A percentile compares a stretch with the other conserved stretches of the same genome.
Evolutionary conservation across 768 basidiomycete genomes (phyloP).

Genomic region (Chiua virens): DNA sequence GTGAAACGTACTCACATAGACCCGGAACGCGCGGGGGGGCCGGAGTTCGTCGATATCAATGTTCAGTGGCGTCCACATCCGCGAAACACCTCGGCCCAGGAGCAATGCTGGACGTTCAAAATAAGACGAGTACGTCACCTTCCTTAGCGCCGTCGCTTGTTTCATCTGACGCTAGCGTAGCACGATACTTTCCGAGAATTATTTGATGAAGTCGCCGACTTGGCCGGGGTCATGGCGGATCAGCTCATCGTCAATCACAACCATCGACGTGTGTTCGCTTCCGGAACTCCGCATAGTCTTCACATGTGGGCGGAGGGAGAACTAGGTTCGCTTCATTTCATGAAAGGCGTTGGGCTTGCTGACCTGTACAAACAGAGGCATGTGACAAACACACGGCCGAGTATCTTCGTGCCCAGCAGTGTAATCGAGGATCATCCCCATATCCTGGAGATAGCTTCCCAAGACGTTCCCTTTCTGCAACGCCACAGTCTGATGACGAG

Average conservation of each 20-base stretch:
- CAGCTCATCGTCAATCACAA: conserved; percentile 62
- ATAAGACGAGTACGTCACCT: conserved; percentile 54
- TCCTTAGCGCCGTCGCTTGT: background rate
- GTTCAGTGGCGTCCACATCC: conserved; percentile 74
- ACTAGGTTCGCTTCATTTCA: conserved; percentile 46
- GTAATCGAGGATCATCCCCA: conserved; percentile 26
- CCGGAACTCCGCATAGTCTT: conserved; percentile 64
- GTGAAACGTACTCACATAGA: conserved; percentile 23
- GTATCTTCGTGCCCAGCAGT: conserved; percentile 51
- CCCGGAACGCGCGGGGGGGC: conserved; percentile 31
- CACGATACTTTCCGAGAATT: conserved; percentile 62
- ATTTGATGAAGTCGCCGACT: conserved; percentile 66
- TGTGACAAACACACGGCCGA: conserved; percentile 64
- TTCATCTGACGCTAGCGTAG: conserved; percentile 34
- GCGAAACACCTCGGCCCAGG: conserved; percentile 38
- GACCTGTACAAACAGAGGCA: conserved; percentile 47
- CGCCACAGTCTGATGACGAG: conserved; percentile 26
- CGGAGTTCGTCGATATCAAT: conserved; percentile 45
- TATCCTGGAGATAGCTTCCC: conserved; percentile 2
- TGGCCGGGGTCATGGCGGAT: conserved; percentile 48
- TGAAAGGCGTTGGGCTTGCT: conserved; percentile 1
- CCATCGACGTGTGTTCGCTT: conserved; percentile 64
- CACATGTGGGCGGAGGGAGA: conserved; percentile 68
- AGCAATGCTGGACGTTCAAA: conserved; percentile 49
- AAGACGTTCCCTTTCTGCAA: conserved; percentile 15